Base-by-base conservation (phyloP, 192 early-diverging fungal genomes). In the Funneliformis mosseae region DNA sequence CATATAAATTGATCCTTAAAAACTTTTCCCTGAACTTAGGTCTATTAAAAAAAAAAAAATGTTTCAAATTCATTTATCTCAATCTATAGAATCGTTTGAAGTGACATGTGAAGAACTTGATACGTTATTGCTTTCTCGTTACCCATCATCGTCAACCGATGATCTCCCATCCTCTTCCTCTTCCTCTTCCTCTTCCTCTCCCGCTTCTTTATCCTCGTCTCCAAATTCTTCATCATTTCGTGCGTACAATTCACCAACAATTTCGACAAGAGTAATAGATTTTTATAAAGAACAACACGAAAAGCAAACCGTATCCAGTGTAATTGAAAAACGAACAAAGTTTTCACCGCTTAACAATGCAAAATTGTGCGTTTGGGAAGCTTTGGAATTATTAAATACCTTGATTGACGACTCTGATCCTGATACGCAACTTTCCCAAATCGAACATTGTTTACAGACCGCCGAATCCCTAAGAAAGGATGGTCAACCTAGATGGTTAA, bases 341-440 rank as follows among this genome's bases (percentile, higher is more conserved):
- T 87, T 83, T 61, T 42, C 46, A 1, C 11, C 59, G 5, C 39
- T 83, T 5, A 79, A 85, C 12, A 55, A 80, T 48, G 61, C 66
- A 8, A 21, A 64, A 25, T 83, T 88, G 80, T 76, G 88, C 28
- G 83, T 90, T 21, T 90, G 89, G 89, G 74, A 85, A 73, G 89
- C 81, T 0, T 39, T 90, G 74, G 83, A 88, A 62, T 38, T 83
- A 8, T 76, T 90, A 38, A 82, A 89, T 81, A 55, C 38, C 0
- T 48, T 90, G 14, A 79, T 84, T 2, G 89, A 90, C 69, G 82
- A 90, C 33, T 85, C 84, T 42, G 89, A 90, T 76, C 88, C 88
- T 21, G 88, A 90, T 81, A 90, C 89, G 3, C 55, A 81, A 25
- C 41, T 87, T 27, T 72, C 87, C 10, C 89, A 90, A 66, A 88